Percentiles rank a stretch among this genome's conserved stretches.
Conservation (phyloP, 495 filamentous ascomycete species). For the Mycothermus thermophilus region DNA sequence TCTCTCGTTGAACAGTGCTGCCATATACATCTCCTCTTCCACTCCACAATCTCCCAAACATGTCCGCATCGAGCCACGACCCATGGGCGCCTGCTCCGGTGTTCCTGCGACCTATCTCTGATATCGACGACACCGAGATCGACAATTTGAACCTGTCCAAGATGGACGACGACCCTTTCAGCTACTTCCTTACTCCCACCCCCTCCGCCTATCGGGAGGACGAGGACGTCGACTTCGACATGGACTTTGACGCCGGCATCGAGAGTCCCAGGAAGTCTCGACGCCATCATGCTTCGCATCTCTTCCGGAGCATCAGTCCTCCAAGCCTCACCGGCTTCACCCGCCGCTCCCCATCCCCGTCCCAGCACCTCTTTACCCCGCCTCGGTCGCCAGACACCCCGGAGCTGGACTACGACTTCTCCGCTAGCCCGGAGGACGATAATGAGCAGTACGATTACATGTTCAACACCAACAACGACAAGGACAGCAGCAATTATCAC, state of each 20-base stretch:
- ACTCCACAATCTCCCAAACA: slow-evolving; percentile 1
- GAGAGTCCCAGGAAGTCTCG: slow-evolving; percentile 11
- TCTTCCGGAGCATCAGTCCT: slow-evolving; percentile 34
- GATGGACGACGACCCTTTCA: slow-evolving; percentile 33
- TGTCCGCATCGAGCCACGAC: slow-evolving; percentile 2
- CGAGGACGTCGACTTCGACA: slow-evolving; percentile 31
- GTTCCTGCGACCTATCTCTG: slow-evolving; percentile 19
- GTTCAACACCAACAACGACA: slow-evolving; percentile 12
- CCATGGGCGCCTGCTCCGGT: slow-evolving; percentile 23
- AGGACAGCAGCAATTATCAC: slow-evolving; percentile 8
- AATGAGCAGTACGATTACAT: slow-evolving; percentile 26
- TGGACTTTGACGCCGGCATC: slow-evolving; percentile 39
- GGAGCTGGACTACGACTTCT: slow-evolving; percentile 16
- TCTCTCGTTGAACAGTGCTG: too few species aligned
- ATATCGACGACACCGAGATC: slow-evolving; percentile 26
- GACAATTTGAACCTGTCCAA: slow-evolving; percentile 22
- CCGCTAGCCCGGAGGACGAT: slow-evolving; percentile 17
- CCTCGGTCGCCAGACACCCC: slow-evolving; percentile 22
- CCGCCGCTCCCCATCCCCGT: too few species aligned
- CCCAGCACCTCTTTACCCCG: slow-evolving; percentile 20
- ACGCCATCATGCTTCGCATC: slow-evolving; percentile 24
- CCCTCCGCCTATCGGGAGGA: slow-evolving; percentile 21
- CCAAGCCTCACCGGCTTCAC: slow-evolving; percentile 33
- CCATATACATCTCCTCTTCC: too few species aligned
- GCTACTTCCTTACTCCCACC: slow-evolving; percentile 36